phyloP scores from a whole-genome alignment of 2,329 filamentous ascomycete genomes.

The Delphinella strobiligena region DNA sequence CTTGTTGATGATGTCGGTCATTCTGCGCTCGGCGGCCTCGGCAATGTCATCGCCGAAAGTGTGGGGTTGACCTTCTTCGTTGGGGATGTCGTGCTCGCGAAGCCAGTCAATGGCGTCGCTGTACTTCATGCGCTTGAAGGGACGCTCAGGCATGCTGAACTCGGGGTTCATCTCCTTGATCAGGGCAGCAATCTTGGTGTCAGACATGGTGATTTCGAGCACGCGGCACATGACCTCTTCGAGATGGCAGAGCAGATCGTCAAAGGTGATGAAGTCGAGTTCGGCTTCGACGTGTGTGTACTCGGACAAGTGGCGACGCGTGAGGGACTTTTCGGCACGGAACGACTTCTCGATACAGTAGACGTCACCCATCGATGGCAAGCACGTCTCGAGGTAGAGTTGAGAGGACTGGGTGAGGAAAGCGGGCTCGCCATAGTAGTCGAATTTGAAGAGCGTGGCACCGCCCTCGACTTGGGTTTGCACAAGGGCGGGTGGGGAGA shows the following conservation, averaged over 20 bases:
- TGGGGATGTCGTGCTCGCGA: slow-evolving; percentile 74
- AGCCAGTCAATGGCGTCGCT: slow-evolving; percentile 91
- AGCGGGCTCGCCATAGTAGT: slow-evolving; percentile 80
- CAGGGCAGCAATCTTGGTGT: slow-evolving; percentile 59
- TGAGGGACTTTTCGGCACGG: slow-evolving; percentile 92
- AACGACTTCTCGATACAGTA: slow-evolving; percentile 99
- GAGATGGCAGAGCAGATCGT: slow-evolving; percentile 75
- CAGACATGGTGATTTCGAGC: slow-evolving; percentile 61
- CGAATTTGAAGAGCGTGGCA: slow-evolving; percentile 76
- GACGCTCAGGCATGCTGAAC: slow-evolving; percentile 69
- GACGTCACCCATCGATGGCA: slow-evolving; percentile 83
- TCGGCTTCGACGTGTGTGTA: slow-evolving; percentile 97
- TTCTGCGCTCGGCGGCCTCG: slow-evolving; percentile 87
- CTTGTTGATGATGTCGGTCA: slow-evolving; percentile 93
- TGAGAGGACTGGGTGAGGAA: slow-evolving; percentile 96
- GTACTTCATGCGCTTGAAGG: slow-evolving; percentile 94
- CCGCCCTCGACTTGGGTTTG: slow-evolving; percentile 94
- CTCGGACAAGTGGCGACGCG: slow-evolving; percentile 85
- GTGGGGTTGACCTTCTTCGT: slow-evolving; percentile 85
- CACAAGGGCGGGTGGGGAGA: slow-evolving; percentile 79
- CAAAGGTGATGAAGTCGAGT: slow-evolving; percentile 88
- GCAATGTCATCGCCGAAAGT: slow-evolving; percentile 95
- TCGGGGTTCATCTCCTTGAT: slow-evolving; percentile 84
- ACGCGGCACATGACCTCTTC: slow-evolving; percentile 82
- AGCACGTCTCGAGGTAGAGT: slow-evolving; percentile 89